These are phyloP conservation scores for Suhomyces wounanorum DNA, from an alignment of 1,139 yeast genomes.

Conservation along the genomic window DNA sequence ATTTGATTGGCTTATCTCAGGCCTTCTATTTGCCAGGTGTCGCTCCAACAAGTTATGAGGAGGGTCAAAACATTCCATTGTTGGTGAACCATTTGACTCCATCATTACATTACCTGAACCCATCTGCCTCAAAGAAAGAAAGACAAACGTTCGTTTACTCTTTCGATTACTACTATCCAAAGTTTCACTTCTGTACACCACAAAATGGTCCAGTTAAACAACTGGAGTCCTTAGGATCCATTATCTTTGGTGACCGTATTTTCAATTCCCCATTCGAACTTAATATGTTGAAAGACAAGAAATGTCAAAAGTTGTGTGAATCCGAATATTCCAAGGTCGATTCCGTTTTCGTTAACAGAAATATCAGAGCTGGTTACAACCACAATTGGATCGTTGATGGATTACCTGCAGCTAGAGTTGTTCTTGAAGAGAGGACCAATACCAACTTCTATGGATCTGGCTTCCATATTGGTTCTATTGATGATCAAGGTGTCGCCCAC, in stretches of 20 bases:
- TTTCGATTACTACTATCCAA: constrained; percentile 82
- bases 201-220: constrained; percentile 68
- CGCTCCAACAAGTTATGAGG: constrained; percentile 84
- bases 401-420: constrained; percentile 77
- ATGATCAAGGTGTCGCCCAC: constrained; percentile 49
- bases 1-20: constrained; percentile 25
- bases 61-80: constrained; percentile 72
- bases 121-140: constrained; percentile 25
- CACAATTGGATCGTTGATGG: constrained; percentile 96
- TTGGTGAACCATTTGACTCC: constrained; percentile 91
- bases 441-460: constrained; percentile 74
- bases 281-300: constrained; percentile 69
- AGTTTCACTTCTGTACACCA: constrained; percentile 84
- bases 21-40: constrained; percentile 94
- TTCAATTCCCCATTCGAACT: constrained; percentile 88
- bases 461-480: constrained; percentile 71
- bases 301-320: constrained; percentile 66
- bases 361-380: constrained; percentile 78
- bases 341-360: constrained; percentile 70
- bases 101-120: constrained; percentile 52
- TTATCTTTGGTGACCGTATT: constrained; percentile 92
- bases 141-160: constrained; percentile 65
- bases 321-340: constrained; percentile 62
- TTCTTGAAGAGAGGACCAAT: constrained; percentile 58
- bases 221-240: constrained; percentile 88